Conservation (phyloP, 2,329 filamentous ascomycete genomes). For the Pseudocercospora pini-densiflorae region DNA sequence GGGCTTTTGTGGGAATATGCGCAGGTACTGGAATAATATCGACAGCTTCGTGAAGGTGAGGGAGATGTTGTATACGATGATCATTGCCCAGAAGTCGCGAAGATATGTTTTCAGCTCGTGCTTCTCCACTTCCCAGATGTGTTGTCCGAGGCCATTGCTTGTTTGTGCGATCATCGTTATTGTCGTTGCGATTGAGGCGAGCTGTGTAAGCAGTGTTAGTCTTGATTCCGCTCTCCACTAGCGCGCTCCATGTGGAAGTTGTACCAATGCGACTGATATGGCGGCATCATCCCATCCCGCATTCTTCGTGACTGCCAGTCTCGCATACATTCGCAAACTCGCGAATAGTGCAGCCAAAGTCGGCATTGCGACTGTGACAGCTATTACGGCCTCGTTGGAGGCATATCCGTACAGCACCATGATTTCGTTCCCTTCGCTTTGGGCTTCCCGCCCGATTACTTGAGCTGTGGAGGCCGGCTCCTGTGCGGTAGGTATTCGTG, state of each 20-base stretch:
- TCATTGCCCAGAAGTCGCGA: slow-evolving; percentile 18
- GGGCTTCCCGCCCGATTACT: neutral
- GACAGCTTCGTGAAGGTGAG: slow-evolving; percentile 49
- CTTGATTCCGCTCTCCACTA: neutral
- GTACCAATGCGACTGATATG: slow-evolving; percentile 16
- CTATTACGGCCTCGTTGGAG: slow-evolving; percentile 11
- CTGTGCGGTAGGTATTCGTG: neutral
- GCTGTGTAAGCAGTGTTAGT: neutral
- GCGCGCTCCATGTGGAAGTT: neutral
- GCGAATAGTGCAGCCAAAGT: slow-evolving; percentile 25
- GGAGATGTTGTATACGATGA: slow-evolving; percentile 43
- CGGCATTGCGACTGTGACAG: slow-evolving; percentile 13
- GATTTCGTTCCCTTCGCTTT: neutral
- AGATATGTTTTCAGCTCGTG: slow-evolving; percentile 10
- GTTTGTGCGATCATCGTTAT: slow-evolving; percentile 5
- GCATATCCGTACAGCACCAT: slow-evolving; percentile 21
- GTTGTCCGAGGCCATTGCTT: slow-evolving; percentile 13
- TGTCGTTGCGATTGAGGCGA: neutral
- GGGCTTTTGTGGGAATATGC: slow-evolving; percentile 47
- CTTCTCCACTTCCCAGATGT: slow-evolving; percentile 10
- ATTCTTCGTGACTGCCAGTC: slow-evolving; percentile 15
- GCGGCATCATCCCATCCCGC: slow-evolving; percentile 18
- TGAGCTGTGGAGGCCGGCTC: slow-evolving; percentile 5
- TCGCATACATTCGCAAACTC: slow-evolving; percentile 26
- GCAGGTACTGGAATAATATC: slow-evolving; percentile 54